phyloP scores from a whole-genome alignment of 352 stramenopile species.

The Phytophthora pisi region DNA sequence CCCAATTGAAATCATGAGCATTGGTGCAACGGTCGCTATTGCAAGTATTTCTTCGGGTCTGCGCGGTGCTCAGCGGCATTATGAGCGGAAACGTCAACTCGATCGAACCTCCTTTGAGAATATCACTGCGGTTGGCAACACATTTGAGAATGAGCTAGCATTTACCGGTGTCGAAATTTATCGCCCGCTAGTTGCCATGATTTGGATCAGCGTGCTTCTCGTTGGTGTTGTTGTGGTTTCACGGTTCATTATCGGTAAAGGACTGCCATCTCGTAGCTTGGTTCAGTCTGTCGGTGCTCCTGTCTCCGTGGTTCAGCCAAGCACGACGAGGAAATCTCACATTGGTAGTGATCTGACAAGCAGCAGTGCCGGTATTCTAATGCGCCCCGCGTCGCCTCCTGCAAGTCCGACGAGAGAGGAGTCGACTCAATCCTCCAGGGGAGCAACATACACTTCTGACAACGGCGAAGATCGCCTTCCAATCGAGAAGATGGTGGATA shows the following conservation, averaged over 20 bases:
- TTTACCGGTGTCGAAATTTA: slow-evolving; percentile 26
- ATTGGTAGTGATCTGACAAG: slow-evolving; percentile 22
- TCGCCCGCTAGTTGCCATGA: slow-evolving; percentile 17
- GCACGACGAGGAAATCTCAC: not conserved
- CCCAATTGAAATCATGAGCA: slow-evolving; percentile 37
- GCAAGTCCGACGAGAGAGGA: slow-evolving; percentile 22
- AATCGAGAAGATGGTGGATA: slow-evolving; percentile 40
- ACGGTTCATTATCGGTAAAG: slow-evolving; percentile 21
- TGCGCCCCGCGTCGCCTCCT: slow-evolving; percentile 27
- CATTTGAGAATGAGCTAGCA: slow-evolving; percentile 32
- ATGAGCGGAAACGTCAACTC: slow-evolving; percentile 25
- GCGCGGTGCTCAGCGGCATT: slow-evolving; percentile 5
- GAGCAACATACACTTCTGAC: slow-evolving; percentile 13
- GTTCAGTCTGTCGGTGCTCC: slow-evolving; percentile 23
- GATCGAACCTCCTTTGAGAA: slow-evolving; percentile 31
- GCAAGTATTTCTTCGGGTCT: slow-evolving; percentile 8
- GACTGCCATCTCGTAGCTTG: slow-evolving; percentile 13
- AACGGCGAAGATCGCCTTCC: slow-evolving; percentile 35
- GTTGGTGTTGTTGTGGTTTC: slow-evolving; percentile 24
- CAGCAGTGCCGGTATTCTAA: slow-evolving; percentile 34
- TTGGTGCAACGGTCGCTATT: slow-evolving; percentile 15
- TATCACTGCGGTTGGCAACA: slow-evolving; percentile 30
- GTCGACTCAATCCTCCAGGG: slow-evolving; percentile 3
- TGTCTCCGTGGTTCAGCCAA: slow-evolving; percentile 16
- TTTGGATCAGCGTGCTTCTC: slow-evolving; percentile 24